Conservation (phyloP, 2,329 filamentous ascomycete species). For the Cladosporium sp. region DNA sequence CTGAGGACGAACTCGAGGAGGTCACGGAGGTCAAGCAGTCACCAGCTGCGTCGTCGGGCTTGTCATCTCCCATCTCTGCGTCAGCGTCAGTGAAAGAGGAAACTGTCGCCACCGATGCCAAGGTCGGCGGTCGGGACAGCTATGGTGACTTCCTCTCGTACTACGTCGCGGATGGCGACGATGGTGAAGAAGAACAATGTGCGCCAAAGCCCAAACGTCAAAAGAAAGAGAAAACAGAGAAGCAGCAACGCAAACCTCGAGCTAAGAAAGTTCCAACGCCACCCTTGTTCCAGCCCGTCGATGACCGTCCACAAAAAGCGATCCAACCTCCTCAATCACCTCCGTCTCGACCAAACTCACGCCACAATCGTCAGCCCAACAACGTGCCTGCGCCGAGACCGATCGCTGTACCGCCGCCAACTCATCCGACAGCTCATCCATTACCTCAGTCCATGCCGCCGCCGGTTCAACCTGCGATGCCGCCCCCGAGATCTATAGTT, state of each 20-base stretch:
- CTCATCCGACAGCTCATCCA: background rate
- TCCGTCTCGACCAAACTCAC: background rate
- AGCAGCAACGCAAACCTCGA: slow-evolving; percentile 8
- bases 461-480: background rate
- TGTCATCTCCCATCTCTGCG: slow-evolving; percentile 28
- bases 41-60: slow-evolving; percentile 26
- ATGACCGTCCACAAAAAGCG: background rate
- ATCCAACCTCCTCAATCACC: background rate
- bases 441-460: background rate
- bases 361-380: background rate
- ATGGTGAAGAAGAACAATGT: slow-evolving; percentile 20
- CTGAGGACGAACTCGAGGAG: slow-evolving; percentile 5
- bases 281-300: background rate
- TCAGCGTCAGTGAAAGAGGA: slow-evolving; percentile 20
- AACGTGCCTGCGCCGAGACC: background rate
- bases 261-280: background rate
- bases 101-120: background rate
- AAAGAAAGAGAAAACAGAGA: slow-evolving; percentile 6
- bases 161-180: slow-evolving; percentile 33
- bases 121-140: slow-evolving; percentile 21
- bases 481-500: background rate
- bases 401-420: background rate
- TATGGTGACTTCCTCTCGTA: slow-evolving; percentile 37
- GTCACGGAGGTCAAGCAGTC: slow-evolving; percentile 14
- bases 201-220: slow-evolving; percentile 10